A percentile compares a stretch with the other conserved stretches of the same genome.
These are phyloP conservation scores for Erythrobasidium hasegawianum DNA, from an alignment of 1,284 basidiomycete species.

Conservation along the genomic window DNA sequence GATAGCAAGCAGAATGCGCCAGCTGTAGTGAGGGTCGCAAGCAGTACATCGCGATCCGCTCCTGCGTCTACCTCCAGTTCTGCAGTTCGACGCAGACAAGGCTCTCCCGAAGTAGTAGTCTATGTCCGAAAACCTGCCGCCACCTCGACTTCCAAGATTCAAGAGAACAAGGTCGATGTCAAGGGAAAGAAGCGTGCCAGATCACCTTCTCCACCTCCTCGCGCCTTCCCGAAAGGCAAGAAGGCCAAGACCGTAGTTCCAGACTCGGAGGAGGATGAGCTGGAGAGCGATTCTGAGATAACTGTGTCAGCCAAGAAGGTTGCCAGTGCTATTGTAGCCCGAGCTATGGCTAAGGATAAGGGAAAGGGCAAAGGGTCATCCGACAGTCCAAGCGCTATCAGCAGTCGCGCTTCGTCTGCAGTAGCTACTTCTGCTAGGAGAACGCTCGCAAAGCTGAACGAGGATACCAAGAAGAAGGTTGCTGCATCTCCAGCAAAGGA, in stretches of 20 bases:
- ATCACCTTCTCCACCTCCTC: conserved; percentile 1
- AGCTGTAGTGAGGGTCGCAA: background rate
- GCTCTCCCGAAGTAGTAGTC: conserved; percentile 31
- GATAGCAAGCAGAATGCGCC: no score
- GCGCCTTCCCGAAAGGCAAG: background rate
- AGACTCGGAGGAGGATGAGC: conserved; percentile 4
- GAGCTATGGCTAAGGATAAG: conserved; percentile 34
- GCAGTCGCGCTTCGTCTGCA: background rate
- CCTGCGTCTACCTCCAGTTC: background rate
- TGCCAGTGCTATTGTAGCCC: background rate
- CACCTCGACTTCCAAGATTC: background rate
- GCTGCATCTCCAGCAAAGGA: conserved; percentile 35
- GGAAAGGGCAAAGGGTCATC: conserved; percentile 24
- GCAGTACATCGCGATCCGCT: background rate
- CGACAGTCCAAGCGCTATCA: conserved; percentile 1
- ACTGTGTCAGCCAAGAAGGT: conserved; percentile 1
- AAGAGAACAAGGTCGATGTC: background rate
- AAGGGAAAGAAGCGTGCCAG: background rate
- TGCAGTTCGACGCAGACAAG: conserved; percentile 1
- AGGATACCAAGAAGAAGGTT: conserved; percentile 37
- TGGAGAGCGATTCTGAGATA: conserved; percentile 4
- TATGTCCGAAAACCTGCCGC: conserved; percentile 4
- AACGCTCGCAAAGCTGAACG: conserved; percentile 42
- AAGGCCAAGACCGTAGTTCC: background rate
- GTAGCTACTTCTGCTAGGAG: background rate